Base-by-base conservation (phyloP, 179 eudicot genomes). In the Silene vulgaris region DNA sequence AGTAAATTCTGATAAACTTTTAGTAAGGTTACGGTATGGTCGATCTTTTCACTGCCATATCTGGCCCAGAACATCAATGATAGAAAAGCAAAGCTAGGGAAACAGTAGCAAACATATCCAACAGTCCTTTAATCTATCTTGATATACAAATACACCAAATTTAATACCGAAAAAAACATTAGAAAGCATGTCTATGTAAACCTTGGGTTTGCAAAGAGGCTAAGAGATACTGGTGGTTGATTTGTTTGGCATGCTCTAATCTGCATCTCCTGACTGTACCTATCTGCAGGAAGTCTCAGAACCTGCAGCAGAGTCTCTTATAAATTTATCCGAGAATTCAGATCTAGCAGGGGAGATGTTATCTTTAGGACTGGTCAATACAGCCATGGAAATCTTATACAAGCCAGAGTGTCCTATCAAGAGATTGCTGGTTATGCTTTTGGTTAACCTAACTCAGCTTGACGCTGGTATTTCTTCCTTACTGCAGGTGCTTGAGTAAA, bases 401-500 rank as follows among this genome's bases (percentile, higher is more conserved):
- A 93, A 87, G 85, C 84, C 86, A 64, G 93, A 82, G 54, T 80
- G 85, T 30, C 82, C 73, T 50, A 84, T 95, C 75, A 81, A 77
- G 20, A 77, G 73, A 43, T 83, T 89, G 75, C 87, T 95, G 75
- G 90, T 89, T 75, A 93, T 95, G 99, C 88, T 95, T 72, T 86
- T 95, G 54, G 93, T 95, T 73, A 95, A 95, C 84, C 97, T 95
- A 72, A 95, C 97, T 54, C 99, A 89, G 84, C 77, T 89, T 77
- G 97, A 95, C 82, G 90, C 86, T 76, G 97, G 99, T 79, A 81
- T 92, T 74, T 85, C 86, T 72, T 89, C 91, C 68, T 85, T 95
- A 84, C 97, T 95, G 80, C 99, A 94, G 97, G 99, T 92, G 82
- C 82, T 79, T 72, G 45, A 71, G 35, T 77, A 11, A 16, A 35